Evolutionary conservation across 768 basidiomycete genomes (phyloP).

Genomic region (Tulasnella sp.): DNA sequence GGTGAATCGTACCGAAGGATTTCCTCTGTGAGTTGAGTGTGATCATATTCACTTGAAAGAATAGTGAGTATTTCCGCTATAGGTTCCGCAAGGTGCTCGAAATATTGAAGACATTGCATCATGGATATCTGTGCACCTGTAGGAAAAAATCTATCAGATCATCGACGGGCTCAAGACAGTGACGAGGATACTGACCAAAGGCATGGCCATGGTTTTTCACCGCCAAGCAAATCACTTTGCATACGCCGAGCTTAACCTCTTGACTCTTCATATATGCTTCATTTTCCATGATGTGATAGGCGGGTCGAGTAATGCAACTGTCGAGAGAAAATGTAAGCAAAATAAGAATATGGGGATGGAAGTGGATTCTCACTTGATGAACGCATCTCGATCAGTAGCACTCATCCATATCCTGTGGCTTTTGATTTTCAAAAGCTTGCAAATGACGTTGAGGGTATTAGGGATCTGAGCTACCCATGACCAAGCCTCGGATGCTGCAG

Average conservation of each 20-base stretch:
- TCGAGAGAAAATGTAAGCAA: neutral
- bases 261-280: slow-evolving; percentile 77
- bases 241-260: slow-evolving; percentile 58
- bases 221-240: slow-evolving; percentile 79
- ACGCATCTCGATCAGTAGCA: slow-evolving; percentile 70
- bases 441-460: slow-evolving; percentile 50
- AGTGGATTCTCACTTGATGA: slow-evolving; percentile 69
- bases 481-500: slow-evolving; percentile 32
- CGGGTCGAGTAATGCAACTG: slow-evolving; percentile 79
- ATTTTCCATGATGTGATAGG: slow-evolving; percentile 73
- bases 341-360: too few species aligned
- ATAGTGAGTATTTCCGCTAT: slow-evolving; percentile 82
- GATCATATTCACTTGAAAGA: slow-evolving; percentile 76
- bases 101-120: slow-evolving; percentile 85
- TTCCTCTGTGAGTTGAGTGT: slow-evolving; percentile 80
- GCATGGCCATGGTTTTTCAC: slow-evolving; percentile 84
- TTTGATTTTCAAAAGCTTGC: slow-evolving; percentile 52
- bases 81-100: slow-evolving; percentile 85
- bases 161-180: slow-evolving; percentile 8
- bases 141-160: neutral
- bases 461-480: slow-evolving; percentile 71
- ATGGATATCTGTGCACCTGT: slow-evolving; percentile 66
- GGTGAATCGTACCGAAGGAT: slow-evolving; percentile 48
- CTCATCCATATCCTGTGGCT: slow-evolving; percentile 84
- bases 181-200: slow-evolving; percentile 32